phyloP scores from a whole-genome alignment of 1,284 basidiomycete species.

The Erythrobasidium hasegawianum region DNA sequence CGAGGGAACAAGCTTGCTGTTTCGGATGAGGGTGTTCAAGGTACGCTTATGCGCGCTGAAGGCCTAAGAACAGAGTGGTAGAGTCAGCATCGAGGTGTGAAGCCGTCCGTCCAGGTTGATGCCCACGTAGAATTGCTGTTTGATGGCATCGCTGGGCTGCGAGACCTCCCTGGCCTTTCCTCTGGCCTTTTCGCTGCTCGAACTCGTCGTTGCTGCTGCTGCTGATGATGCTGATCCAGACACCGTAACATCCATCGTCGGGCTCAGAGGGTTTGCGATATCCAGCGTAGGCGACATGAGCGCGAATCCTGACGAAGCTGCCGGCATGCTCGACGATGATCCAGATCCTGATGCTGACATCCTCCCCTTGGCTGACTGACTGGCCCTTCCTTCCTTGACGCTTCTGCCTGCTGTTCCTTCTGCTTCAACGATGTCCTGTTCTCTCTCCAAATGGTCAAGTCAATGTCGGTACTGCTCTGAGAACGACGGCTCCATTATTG shows the following conservation, averaged over 20 bases:
- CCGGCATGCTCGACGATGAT: conserved; percentile 2
- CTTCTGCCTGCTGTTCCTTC: too few species aligned
- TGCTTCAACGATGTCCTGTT: too few species aligned
- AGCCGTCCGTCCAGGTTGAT: background rate
- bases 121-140: conserved; percentile 33
- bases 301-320: background rate
- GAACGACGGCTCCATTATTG: too few species aligned
- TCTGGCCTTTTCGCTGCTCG: conserved; percentile 12
- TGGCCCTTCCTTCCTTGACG: too few species aligned
- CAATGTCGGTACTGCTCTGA: too few species aligned
- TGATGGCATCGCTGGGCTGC: conserved; percentile 26
- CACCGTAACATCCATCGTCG: too few species aligned
- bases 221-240: background rate
- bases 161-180: conserved; percentile 4
- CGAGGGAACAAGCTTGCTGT: conserved; percentile 20
- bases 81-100: background rate
- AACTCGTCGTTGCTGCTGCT: background rate
- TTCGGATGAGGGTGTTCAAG: conserved; percentile 30
- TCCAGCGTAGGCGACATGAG: too few species aligned
- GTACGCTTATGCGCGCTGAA: conserved; percentile 28
- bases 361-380: too few species aligned
- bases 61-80: background rate
- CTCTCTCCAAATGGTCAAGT: too few species aligned
- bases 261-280: too few species aligned
- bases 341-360: background rate